These are phyloP conservation scores for Penicillium antarcticum DNA, from an alignment of 495 filamentous ascomycete genomes.

Conservation along the genomic window DNA sequence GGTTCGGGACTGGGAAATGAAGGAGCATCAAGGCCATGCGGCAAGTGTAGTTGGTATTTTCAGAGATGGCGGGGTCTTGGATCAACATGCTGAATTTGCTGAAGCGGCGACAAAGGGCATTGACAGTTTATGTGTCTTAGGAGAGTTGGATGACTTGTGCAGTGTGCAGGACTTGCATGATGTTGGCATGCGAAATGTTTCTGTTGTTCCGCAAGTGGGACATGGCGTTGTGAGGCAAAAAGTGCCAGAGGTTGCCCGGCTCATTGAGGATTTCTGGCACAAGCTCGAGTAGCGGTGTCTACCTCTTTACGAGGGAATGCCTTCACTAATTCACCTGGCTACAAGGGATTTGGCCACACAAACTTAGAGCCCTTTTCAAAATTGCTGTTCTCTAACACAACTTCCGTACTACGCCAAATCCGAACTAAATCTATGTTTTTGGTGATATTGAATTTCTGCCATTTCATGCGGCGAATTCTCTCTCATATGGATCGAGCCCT, in stretches of 20 bases:
- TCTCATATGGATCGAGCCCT: no score
- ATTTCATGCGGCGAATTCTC: no score
- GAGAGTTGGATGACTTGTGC: slow-evolving; percentile 39
- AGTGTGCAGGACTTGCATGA: slow-evolving; percentile 25
- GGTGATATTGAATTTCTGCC: no score
- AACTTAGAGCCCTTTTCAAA: no score
- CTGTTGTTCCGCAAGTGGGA: slow-evolving; percentile 32
- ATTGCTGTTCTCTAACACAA: no score
- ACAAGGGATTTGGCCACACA: no score
- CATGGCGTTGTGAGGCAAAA: slow-evolving; percentile 37
- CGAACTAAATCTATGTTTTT: no score
- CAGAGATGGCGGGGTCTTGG: slow-evolving; percentile 39
- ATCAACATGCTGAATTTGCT: slow-evolving; percentile 34
- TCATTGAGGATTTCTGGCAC: slow-evolving; percentile 34
- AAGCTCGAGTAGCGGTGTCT: background rate
- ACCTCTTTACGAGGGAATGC: no score
- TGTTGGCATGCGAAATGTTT: slow-evolving; percentile 35
- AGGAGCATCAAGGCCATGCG: slow-evolving; percentile 37
- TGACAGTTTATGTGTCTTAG: slow-evolving; percentile 30
- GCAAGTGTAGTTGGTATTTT: slow-evolving; percentile 42
- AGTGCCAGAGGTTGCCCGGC: slow-evolving; percentile 28
- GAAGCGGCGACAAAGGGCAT: slow-evolving; percentile 25
- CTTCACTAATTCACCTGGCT: no score
- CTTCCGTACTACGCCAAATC: no score
- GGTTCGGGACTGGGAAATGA: slow-evolving; percentile 41